Evolutionary conservation across 164 flowering plant species (phyloP), one percentile per base, ranked within the genome.

Genomic region (Annona squamosa): DNA sequence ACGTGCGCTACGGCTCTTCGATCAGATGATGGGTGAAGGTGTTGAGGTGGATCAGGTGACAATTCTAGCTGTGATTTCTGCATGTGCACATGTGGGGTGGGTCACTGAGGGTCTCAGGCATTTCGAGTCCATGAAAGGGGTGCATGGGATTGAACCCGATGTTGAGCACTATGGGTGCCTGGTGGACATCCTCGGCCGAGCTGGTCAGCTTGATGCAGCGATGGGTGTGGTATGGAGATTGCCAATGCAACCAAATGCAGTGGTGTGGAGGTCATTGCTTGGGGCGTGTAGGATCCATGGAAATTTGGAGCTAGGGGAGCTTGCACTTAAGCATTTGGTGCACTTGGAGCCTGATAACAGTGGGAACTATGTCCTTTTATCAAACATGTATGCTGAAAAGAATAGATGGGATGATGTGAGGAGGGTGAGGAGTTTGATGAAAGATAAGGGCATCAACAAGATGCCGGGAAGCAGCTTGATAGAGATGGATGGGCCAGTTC

Each of bases 211-310:
- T 9, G 52, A 73, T 65, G 89, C 87, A 72, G 91, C 91, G 9
- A 74, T 75, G 65, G 79, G 82, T 70, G 75, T 47, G 59, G 56
- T 87, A 47, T 3, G 46, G 56, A 47, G 68, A 43, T 86, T 89
- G 87, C 89, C 90, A 37, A 81, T 87, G 86, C 79, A 79, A 81
- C 85, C 93, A 16, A 85, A 86, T 76, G 90, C 89, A n/a, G 76
- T 84, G 63, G 4, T 86, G 46, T 89, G 91, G 91, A 84, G 91
- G 77, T 83, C 87, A 64, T 79, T 87, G 66, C 81, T 89, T 0
- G 88, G 87, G 65, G 87, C 87, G 65, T 86, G 86, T 4, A 85
- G 85, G 65, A 75, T 85, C 69, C 88, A 86, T 80, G 90, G 87
- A 5, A 73, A 84, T 72, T 71, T 78, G 65, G 84, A 83, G 73